Evolutionary conservation across 768 basidiomycete species (phyloP), one percentile per base, ranked within the genome.

Genomic region (Candolleomyces aberdarensis): DNA sequence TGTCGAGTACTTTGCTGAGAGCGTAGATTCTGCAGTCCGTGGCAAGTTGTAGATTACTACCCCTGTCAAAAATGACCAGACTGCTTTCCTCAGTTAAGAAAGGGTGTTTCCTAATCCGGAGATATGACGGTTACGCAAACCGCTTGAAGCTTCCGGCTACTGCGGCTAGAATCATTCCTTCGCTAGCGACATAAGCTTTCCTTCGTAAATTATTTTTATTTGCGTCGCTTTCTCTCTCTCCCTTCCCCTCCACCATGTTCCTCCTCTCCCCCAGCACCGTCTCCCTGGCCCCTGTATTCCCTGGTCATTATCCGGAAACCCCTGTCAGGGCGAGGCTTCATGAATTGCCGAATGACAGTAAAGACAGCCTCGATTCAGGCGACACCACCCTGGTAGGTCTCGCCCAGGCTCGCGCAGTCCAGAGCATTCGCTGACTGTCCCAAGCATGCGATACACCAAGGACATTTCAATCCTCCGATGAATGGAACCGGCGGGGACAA

Each of bases 1-100:
- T 80, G 85, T 96, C 67, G 86, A 88, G 68, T 92, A 96, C 80
- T 95, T 97, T 72, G 93, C 94, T 3, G 82, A 93, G 76, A 85
- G 86, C 69, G 89, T 96, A 59, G 83, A 92, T 74, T 85, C 85
- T 67, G 92, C 88, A 61, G 92, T 95, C 64, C 87, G 84, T 77
- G 89, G 89, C 65, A 81, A 80, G 56, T 78, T 94, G 68, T 94
- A 83, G 78, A 67, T 56, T 55, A 65, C 60, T 31, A 47, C 55
- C 56, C 63, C 47, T 60, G 61, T 56, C 19, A 29, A 13, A 43
- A 40, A 59, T 54, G 55, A 61, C 61, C 65, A 59, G n/a, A 14
- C 40, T 41, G 50, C 36, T 36, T 53, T 51, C 31, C n/a, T 49
- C 44, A 53, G 40, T 41, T 54, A 54, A 60, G 47, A 58, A 60